phyloP scores from a whole-genome alignment of 1,284 basidiomycete genomes.

The Trametes hirsuta region DNA sequence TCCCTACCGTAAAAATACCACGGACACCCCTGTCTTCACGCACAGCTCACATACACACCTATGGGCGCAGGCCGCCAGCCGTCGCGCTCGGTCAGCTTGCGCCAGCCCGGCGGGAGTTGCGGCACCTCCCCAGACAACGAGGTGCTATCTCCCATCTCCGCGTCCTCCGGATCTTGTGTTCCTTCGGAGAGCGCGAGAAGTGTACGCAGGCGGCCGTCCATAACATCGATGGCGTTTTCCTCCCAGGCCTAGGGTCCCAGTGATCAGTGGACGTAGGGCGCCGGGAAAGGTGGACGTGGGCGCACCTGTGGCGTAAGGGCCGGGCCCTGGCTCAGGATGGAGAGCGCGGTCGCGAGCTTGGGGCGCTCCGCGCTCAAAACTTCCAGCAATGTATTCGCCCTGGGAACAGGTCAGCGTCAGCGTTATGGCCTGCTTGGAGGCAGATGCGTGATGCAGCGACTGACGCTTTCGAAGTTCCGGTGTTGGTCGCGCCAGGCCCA shows the following conservation, averaged over 20 bases:
- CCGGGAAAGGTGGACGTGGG: neutral
- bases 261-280: neutral
- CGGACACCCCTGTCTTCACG: neutral
- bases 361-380: slow-evolving; percentile 42
- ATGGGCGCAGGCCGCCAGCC: slow-evolving; percentile 70
- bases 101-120: slow-evolving; percentile 52
- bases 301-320: slow-evolving; percentile 11
- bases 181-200: slow-evolving; percentile 34
- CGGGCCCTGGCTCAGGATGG: slow-evolving; percentile 22
- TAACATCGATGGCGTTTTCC: slow-evolving; percentile 48
- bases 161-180: neutral
- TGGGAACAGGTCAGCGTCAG: slow-evolving; percentile 21
- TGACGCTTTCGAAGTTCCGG: slow-evolving; percentile 40
- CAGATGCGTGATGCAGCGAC: slow-evolving; percentile 5
- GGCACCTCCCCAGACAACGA: neutral
- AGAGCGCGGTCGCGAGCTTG: slow-evolving; percentile 39
- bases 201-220: slow-evolving; percentile 54
- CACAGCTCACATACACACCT: slow-evolving; percentile 46
- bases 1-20: too few species aligned
- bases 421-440: neutral
- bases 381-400: slow-evolving; percentile 43
- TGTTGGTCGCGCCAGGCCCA: slow-evolving; percentile 39
- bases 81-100: slow-evolving; percentile 41
- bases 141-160: neutral
- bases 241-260: slow-evolving; percentile 47